A percentile compares a stretch with the other conserved stretches of the same genome.
These are phyloP conservation scores for Amanita rimosa DNA, from an alignment of 768 basidiomycete species.

Conservation along the genomic window DNA sequence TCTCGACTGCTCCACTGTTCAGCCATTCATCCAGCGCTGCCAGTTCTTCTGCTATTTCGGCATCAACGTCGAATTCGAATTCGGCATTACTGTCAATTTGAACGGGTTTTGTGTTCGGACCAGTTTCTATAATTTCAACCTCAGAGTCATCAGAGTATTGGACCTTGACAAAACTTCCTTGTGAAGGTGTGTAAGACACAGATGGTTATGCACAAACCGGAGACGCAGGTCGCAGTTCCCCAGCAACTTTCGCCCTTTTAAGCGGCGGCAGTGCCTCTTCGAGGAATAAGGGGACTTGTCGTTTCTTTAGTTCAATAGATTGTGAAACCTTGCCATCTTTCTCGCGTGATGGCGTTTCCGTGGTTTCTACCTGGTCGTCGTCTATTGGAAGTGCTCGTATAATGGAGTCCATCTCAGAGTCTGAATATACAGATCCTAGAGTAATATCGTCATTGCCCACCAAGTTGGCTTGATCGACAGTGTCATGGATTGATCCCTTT, in stretches of 20 bases:
- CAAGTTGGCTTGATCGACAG: background rate
- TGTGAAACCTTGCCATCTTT: background rate
- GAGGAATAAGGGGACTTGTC: background rate
- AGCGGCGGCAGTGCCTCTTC: background rate
- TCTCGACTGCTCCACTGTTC: slow-evolving; percentile 50
- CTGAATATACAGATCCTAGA: slow-evolving; percentile 24
- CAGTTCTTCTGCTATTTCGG: slow-evolving; percentile 32
- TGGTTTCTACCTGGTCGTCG: slow-evolving; percentile 3
- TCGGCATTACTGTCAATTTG: background rate
- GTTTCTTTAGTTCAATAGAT: slow-evolving; percentile 4
- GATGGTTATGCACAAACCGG: background rate
- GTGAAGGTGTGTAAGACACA: background rate
- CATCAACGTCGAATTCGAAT: slow-evolving; percentile 10
- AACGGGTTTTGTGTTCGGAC: background rate
- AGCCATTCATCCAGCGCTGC: slow-evolving; percentile 64
- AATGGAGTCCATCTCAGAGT: slow-evolving; percentile 15
- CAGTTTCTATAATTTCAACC: background rate
- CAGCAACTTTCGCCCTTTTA: background rate
- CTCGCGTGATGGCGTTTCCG: background rate
- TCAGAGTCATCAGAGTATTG: background rate
- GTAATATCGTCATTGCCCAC: background rate
- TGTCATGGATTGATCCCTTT: background rate
- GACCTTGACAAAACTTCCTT: background rate
- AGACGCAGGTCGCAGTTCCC: background rate
- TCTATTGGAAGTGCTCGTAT: slow-evolving; percentile 16